Evolutionary conservation across 1,284 basidiomycete genomes (phyloP), one percentile per base, ranked within the genome.

Genomic region (Kwoniella shivajii): DNA sequence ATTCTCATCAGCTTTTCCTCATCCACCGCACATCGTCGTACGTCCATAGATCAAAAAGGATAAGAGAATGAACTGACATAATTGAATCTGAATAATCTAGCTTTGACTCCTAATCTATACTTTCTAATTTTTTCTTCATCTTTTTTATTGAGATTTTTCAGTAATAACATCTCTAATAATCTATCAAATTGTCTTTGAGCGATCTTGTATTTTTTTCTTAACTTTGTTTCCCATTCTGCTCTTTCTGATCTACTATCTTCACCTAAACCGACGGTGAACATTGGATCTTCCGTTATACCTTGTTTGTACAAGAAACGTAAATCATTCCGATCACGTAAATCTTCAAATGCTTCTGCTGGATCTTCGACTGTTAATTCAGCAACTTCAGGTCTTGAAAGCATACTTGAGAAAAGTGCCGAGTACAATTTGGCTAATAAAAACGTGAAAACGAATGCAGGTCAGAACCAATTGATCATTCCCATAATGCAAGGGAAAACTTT

Each of bases 351-450:
- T 63, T 99, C 95, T 0, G 92, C 92, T 0, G 95, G 95, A 74
- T 99, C 95, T 80, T 99, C 95, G 20, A 99, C 89, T 0, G 93
- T 97, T 50, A 99, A 80, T 76, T 99, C 95, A 10, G 88, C 86
- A 31, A 97, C 86, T 41, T 84, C 80, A 0, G 85, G 79, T 37
- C 85, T 83, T 6, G 82, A 78, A 34, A 90, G 78, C 48, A 90
- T 83, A 71, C 89, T 84, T 68, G 87, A 83, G 78, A 94, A 95
- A 42, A 95, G 88, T 1, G 91, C 85, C 29, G 81, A 85, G 80
- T 98, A 99, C 11, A 99, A 84, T 58, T 88, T 86, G 50, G 92
- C 91, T 92, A 67, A 4, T 5, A 34, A 42, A 36, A 29, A 69
- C 33, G 33, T n/a, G 33, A 36, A 36, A 9, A 36, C n/a, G 33